Evolutionary conservation across 1,284 basidiomycete genomes (phyloP).

Genomic region (Baeospora myosura): DNA sequence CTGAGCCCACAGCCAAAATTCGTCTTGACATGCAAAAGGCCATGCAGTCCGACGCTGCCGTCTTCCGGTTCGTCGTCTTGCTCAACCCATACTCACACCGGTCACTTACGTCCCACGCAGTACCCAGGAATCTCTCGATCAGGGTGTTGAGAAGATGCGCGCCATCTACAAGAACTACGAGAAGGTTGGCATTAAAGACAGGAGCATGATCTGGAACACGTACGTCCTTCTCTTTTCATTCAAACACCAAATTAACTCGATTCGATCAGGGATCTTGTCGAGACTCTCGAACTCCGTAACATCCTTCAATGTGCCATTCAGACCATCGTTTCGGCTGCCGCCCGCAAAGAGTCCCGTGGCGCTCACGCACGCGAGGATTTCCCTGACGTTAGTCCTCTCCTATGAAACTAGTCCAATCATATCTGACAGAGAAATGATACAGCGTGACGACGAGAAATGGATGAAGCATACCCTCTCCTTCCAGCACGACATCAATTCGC

Average conservation of each 20-base stretch:
- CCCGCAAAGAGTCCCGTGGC: slow-evolving; percentile 94
- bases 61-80: slow-evolving; percentile 73
- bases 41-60: slow-evolving; percentile 92
- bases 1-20: slow-evolving; percentile 84
- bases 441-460: slow-evolving; percentile 88
- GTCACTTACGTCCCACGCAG: slow-evolving; percentile 33
- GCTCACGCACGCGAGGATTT: slow-evolving; percentile 97
- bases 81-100: background rate
- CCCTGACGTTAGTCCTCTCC: slow-evolving; percentile 57
- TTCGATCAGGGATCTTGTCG: slow-evolving; percentile 77
- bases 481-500: slow-evolving; percentile 66
- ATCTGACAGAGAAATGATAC: slow-evolving; percentile 5
- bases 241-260: background rate
- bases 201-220: slow-evolving; percentile 99
- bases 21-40: slow-evolving; percentile 97
- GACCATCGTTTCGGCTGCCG: slow-evolving; percentile 92
- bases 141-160: slow-evolving; percentile 85
- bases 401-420: background rate
- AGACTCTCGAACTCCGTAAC: slow-evolving; percentile 96
- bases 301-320: slow-evolving; percentile 92
- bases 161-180: slow-evolving; percentile 85
- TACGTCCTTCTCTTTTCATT: slow-evolving; percentile 25
- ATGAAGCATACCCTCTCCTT: slow-evolving; percentile 93
- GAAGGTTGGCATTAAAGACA: slow-evolving; percentile 93
- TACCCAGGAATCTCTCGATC: slow-evolving; percentile 85